Percentiles rank a stretch among this genome's conserved stretches.
Evolutionary conservation across 805 yeast genomes (phyloP).

Genomic region (Lipomyces mesembrius): DNA sequence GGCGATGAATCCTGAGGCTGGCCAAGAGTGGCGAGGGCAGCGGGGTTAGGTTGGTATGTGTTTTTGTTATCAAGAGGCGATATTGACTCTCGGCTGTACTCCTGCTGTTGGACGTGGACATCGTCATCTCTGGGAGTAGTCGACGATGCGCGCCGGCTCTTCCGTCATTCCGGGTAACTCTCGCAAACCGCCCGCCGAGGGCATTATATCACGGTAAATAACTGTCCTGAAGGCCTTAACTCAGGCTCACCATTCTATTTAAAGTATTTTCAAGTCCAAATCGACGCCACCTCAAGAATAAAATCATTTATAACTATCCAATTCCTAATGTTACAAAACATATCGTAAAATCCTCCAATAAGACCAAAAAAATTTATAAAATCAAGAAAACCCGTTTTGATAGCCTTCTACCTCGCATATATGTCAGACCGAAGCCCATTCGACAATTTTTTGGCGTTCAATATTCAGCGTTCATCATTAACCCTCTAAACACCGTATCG

Average conservation of each 20-base stretch:
- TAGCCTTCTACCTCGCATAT: neutral
- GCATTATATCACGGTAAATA: too few species aligned
- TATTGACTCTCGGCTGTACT: neutral
- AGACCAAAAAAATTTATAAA: neutral
- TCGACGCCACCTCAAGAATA: too few species aligned
- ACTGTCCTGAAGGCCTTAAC: too few species aligned
- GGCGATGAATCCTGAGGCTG: neutral
- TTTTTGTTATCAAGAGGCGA: neutral
- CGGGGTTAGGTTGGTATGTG: neutral
- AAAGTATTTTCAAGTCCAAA: too few species aligned
- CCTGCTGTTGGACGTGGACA: neutral
- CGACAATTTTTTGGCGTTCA: neutral
- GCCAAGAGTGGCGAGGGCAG: neutral
- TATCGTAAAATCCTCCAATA: too few species aligned
- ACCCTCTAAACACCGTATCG: constrained; percentile 35
- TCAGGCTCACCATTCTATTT: too few species aligned
- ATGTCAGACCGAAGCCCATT: neutral
- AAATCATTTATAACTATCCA: too few species aligned
- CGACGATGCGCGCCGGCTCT: too few species aligned
- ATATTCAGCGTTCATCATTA: constrained; percentile 38
- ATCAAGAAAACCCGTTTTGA: neutral
- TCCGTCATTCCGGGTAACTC: neutral
- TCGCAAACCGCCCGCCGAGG: neutral
- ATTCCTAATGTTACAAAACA: too few species aligned
- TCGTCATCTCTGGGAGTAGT: neutral